Conservation (phyloP, 305 asterid genomes). For the Fraxinus baroniana region DNA sequence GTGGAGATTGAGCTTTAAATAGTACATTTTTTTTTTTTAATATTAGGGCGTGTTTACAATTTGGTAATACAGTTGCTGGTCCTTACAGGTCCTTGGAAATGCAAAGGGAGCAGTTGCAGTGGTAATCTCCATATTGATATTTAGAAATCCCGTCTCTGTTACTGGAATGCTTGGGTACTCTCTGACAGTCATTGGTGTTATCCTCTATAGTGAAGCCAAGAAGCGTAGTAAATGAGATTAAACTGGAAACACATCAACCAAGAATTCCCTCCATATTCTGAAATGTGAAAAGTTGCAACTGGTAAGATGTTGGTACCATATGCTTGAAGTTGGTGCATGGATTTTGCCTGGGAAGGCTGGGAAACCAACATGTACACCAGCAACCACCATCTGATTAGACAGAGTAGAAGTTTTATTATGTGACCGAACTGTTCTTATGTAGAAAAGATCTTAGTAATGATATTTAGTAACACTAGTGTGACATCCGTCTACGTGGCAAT, state of each 20-base stretch:
- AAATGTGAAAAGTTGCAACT: not conserved
- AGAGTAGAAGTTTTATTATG: not conserved
- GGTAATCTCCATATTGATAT: conserved; percentile 63
- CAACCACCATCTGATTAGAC: not conserved
- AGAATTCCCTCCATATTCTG: conserved; percentile 10
- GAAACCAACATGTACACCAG: not conserved
- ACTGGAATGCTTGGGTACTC: conserved; percentile 70
- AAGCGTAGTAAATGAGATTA: conserved; percentile 54
- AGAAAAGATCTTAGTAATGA: not conserved
- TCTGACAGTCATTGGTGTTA: conserved; percentile 60
- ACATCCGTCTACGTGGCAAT: too few species aligned
- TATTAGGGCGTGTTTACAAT: not conserved
- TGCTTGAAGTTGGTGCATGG: not conserved
- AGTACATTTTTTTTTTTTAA: too few species aligned
- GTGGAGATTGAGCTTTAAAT: not conserved
- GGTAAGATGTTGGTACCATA: not conserved
- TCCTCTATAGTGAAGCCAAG: conserved; percentile 66
- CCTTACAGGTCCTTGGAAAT: conserved; percentile 68
- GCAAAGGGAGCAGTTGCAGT: conserved; percentile 82
- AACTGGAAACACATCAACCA: not conserved
- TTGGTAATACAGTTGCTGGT: conserved; percentile 6
- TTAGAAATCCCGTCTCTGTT: conserved; percentile 68
- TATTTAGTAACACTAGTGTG: too few species aligned
- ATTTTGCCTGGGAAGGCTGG: not conserved
- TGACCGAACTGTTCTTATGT: not conserved